Conservation (phyloP, 169 alveolate species). For the Plasmodium knowlesi region DNA sequence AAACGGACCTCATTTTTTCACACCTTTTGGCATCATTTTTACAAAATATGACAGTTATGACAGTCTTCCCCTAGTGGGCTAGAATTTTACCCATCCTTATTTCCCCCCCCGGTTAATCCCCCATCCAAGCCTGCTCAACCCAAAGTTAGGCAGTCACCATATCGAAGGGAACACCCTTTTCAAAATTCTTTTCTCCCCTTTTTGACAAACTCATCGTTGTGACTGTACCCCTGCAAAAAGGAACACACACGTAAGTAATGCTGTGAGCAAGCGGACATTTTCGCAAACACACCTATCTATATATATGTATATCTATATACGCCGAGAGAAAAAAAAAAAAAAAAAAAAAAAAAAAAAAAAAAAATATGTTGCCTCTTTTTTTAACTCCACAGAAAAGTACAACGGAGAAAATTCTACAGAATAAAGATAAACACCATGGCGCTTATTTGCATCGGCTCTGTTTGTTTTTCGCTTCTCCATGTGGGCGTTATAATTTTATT, state of each 20-base stretch:
- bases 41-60: background rate
- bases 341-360: too few species aligned
- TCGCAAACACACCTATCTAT: background rate
- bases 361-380: background rate
- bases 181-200: background rate
- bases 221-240: background rate
- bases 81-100: background rate
- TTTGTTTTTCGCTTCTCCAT: constrained; percentile 68
- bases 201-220: background rate
- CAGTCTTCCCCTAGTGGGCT: background rate
- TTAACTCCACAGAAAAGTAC: background rate
- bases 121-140: background rate
- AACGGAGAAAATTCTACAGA: background rate
- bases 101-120: background rate
- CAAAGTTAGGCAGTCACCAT: background rate
- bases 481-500: constrained; percentile 31
- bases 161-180: background rate
- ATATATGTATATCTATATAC: too few species aligned
- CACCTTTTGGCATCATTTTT: background rate
- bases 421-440: constrained; percentile 29
- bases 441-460: constrained; percentile 66
- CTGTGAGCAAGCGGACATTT: background rate
- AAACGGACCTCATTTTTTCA: background rate
- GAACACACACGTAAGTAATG: background rate
- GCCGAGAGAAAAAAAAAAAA: background rate